These are phyloP conservation scores for Aspergillus sp. DNA, from an alignment of 2,329 filamentous ascomycete genomes.

Conservation along the genomic window DNA sequence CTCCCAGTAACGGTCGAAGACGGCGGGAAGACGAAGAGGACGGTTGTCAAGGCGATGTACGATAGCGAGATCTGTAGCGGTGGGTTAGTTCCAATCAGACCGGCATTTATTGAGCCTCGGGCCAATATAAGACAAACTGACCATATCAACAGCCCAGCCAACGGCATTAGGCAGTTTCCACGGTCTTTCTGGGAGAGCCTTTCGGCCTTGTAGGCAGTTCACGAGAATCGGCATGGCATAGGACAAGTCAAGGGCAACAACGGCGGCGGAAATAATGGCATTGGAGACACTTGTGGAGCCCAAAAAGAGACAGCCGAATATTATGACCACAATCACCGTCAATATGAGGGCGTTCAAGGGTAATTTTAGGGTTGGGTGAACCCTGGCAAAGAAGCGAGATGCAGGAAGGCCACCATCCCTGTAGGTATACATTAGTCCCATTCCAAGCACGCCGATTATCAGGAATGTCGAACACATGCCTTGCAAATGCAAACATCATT, in stretches of 20 bases:
- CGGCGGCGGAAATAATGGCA: conserved; percentile 68
- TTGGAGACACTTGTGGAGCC: conserved; percentile 67
- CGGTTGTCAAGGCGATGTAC: conserved; percentile 69
- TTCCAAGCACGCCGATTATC: no score
- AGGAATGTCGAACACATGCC: no score
- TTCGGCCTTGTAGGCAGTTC: conserved; percentile 66
- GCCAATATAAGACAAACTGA: conserved; percentile 26
- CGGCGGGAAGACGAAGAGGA: conserved; percentile 74
- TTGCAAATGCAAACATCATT: conserved; percentile 36
- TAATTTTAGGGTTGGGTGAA: conserved; percentile 61
- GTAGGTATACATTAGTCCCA: no score
- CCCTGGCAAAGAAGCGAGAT: conserved; percentile 58
- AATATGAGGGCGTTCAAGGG: conserved; percentile 67
- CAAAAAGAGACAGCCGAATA: conserved; percentile 70
- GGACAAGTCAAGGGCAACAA: conserved; percentile 69
- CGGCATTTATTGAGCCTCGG: background rate
- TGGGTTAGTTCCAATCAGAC: background rate
- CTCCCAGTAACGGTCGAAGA: conserved; percentile 61
- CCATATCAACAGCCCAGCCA: conserved; percentile 62
- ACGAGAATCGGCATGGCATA: conserved; percentile 74
- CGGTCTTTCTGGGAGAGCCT: conserved; percentile 60
- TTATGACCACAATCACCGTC: conserved; percentile 59
- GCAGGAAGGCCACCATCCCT: conserved; percentile 66
- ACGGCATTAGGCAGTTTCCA: conserved; percentile 57
- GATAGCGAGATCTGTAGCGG: conserved; percentile 51